These are phyloP conservation scores for Fusarium neocosmosporiellum DNA, from an alignment of 2,329 filamentous ascomycete genomes.

Conservation along the genomic window DNA sequence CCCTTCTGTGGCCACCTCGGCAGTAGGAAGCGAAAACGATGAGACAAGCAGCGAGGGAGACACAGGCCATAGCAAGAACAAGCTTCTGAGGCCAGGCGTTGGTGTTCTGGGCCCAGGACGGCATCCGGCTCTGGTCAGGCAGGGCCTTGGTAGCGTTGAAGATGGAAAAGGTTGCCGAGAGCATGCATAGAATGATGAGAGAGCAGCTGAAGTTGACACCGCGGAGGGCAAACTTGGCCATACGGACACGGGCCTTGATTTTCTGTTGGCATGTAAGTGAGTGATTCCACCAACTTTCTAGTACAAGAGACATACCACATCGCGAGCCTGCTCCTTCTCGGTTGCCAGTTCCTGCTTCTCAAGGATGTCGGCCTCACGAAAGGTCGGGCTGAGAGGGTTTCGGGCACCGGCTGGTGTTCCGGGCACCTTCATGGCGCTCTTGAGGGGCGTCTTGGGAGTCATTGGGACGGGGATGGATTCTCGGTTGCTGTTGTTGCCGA, in stretches of 20 bases:
- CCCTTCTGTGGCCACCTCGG: slow-evolving; percentile 85
- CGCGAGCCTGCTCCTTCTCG: slow-evolving; percentile 87
- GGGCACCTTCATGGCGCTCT: slow-evolving; percentile 90
- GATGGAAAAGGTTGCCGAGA: slow-evolving; percentile 88
- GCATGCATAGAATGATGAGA: slow-evolving; percentile 91
- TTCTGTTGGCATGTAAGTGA: slow-evolving; percentile 67
- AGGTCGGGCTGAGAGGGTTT: slow-evolving; percentile 91
- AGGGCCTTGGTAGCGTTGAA: slow-evolving; percentile 88
- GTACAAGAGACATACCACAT: slow-evolving; percentile 75
- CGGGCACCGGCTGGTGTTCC: slow-evolving; percentile 80
- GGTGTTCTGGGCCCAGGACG: slow-evolving; percentile 84
- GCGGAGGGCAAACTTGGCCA: slow-evolving; percentile 95
- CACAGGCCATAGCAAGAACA: slow-evolving; percentile 79
- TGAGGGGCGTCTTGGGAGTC: slow-evolving; percentile 82
- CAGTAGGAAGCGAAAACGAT: slow-evolving; percentile 87
- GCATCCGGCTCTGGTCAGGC: slow-evolving; percentile 80
- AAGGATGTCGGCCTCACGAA: slow-evolving; percentile 85
- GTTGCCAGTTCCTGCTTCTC: slow-evolving; percentile 86
- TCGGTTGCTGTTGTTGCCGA: slow-evolving; percentile 62
- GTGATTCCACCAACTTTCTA: not conserved
- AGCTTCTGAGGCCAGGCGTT: slow-evolving; percentile 90
- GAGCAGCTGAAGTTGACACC: slow-evolving; percentile 97
- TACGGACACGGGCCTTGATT: slow-evolving; percentile 89
- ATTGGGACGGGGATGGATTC: slow-evolving; percentile 71
- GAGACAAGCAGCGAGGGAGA: slow-evolving; percentile 84